phyloP scores from a whole-genome alignment of 2,329 filamentous ascomycete genomes.

The Immersiporthe knoxdaviesiana region DNA sequence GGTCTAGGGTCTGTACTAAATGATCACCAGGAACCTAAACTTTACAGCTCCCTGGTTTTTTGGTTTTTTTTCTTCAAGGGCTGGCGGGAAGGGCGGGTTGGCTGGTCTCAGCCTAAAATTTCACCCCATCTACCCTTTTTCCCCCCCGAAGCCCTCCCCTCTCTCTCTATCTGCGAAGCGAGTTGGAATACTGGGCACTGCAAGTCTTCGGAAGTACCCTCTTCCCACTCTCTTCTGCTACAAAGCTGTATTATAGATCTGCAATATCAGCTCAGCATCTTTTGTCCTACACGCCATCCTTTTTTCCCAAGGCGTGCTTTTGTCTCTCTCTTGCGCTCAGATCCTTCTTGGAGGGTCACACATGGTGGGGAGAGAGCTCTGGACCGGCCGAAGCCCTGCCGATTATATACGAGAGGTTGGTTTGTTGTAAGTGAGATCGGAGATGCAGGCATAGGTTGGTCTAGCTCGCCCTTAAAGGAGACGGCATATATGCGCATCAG shows the following conservation, averaged over 20 bases:
- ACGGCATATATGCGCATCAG: not conserved
- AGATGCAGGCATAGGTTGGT: not conserved
- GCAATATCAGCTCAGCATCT: not conserved
- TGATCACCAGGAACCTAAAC: not conserved
- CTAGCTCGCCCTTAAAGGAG: not conserved
- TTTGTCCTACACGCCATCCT: not conserved
- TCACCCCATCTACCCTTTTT: not conserved
- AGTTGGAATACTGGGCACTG: not conserved
- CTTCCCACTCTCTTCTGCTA: not conserved
- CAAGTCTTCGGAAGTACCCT: slow-evolving; percentile 2
- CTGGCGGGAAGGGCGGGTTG: not conserved
- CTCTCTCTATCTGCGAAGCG: not conserved
- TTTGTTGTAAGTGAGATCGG: not conserved
- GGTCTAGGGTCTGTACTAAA: not conserved
- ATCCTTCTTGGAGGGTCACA: not conserved
- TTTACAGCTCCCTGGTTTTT: not conserved
- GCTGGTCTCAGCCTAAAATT: not conserved
- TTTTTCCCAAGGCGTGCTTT: too few relatives aligned
- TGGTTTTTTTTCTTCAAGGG: too few relatives aligned
- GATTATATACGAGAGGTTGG: not conserved
- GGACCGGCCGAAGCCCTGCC: not conserved
- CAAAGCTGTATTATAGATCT: not conserved
- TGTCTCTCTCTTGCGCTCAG: too few relatives aligned
- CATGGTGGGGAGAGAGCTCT: not conserved
- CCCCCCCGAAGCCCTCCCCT: too few relatives aligned